A percentile compares a stretch with the other conserved stretches of the same genome.
These are phyloP conservation scores for Podospora sp. DNA, from an alignment of 495 filamentous ascomycete genomes.

Conservation along the genomic window DNA sequence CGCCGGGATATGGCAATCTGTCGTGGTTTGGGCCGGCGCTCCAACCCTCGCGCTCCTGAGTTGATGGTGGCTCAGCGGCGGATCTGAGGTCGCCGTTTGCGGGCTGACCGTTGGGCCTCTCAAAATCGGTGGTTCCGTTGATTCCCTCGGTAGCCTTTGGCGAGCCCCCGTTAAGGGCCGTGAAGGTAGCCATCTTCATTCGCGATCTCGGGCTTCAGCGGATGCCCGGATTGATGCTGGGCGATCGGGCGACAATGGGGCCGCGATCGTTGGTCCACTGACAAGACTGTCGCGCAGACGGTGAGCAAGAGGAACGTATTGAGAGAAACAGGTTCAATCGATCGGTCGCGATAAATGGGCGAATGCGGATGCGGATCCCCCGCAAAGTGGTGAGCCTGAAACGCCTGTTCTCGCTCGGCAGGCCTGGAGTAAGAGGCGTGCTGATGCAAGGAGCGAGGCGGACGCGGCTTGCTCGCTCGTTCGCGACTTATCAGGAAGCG, in stretches of 20 bases:
- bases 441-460: conserved; percentile 12
- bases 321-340: not conserved
- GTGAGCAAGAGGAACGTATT: not conserved
- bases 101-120: conserved; percentile 29
- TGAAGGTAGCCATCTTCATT: conserved; percentile 51
- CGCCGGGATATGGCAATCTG: conserved; percentile 40
- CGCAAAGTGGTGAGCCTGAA: conserved; percentile 15
- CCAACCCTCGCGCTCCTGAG: conserved; percentile 40
- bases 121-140: conserved; percentile 34
- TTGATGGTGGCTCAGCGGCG: conserved; percentile 33
- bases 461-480: conserved; percentile 8
- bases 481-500: conserved; percentile 12
- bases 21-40: conserved; percentile 38
- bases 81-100: conserved; percentile 35
- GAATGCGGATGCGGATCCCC: conserved; percentile 24
- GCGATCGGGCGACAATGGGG: not conserved
- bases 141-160: conserved; percentile 41
- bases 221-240: not conserved
- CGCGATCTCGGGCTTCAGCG: conserved; percentile 19
- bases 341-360: conserved; percentile 1
- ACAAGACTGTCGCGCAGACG: not conserved
- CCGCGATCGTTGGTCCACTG: not conserved
- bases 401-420: conserved; percentile 23
- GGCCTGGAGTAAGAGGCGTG: conserved; percentile 4
- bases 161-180: conserved; percentile 52